Evolutionary conservation across 2,329 filamentous ascomycete genomes (phyloP), one percentile per base, ranked within the genome.

Genomic region (Sarocladium oryzae): DNA sequence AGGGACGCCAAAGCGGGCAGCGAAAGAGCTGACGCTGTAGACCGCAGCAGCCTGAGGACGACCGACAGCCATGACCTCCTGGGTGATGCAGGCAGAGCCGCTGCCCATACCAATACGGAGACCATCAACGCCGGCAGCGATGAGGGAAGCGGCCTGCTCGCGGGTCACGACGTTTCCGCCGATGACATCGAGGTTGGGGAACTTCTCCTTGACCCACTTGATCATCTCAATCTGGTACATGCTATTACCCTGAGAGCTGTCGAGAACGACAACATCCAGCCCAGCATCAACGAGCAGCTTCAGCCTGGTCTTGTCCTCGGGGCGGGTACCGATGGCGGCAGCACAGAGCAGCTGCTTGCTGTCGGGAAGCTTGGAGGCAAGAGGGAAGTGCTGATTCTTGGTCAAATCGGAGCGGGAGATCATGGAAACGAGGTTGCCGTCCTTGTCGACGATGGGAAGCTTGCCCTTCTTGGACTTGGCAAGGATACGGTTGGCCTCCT

Each of bases 171-270:
- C 93, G 73, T 99, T 99, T 74, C 93, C 93, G 66, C 88, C 95
- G 66, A 99, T 96, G 66, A 99, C 93, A 61, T 99, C 91, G 56
- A 99, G 78, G 48, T 77, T 74, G 28, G 92, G 89, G 76, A 85
- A 92, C 61, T 85, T 88, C 60, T 85, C 69, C 80, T 99, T 99
- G 75, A 93, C 80, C 78, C 86, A 97, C 73, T 91, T 90, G 76
- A 99, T 83, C 93, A 99, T 99, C 55, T 96, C 89, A 57, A 97
- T 86, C 76, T 97, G 92, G 80, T 92, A 99, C 78, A 97, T 90
- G 73, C 87, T 93, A 82, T 97, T 97, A 59, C 93, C 93, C 75
- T 99, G 93, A 65, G 88, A 95, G 73, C 88, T 93, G 77, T 99
- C 93, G 50, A 99, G 82, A 61, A 99, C 78, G 59, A 96, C 91